Evolutionary conservation across 192 early-diverging fungal species (phyloP), one percentile per base, ranked within the genome.

Genomic region (Entomortierella chlamydospora): DNA sequence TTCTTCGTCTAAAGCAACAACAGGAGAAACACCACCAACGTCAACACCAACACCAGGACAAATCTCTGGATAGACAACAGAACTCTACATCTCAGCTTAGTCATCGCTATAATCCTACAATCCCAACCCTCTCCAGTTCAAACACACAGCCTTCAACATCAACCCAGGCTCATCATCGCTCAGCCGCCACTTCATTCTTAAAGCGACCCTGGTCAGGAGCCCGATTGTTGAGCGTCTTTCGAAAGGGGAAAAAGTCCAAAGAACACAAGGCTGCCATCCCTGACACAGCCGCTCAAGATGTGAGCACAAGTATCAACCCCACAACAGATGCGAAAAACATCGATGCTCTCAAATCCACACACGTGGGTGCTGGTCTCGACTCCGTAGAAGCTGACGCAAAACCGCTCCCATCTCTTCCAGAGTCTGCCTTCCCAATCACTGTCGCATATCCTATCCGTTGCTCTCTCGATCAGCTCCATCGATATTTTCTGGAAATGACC

Each of bases 381-480:
- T 26, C n/a, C 2, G 37, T 5, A 42, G 33, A 33, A 5, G 25
- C 61, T 17, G 60, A 55, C 10, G 49, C 25, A 8, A 78, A 78
- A 30, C 74, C 74, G 5, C 12, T 78, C 47, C 74, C 74, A n/a
- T 69, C 57, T 6, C 28, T 78, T 37, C 74, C 74, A 20, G 66
- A 68, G 22, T 34, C 74, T 12, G 74, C 74, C 10, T 78, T 58
- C 34, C 61, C 74, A 13, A 62, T 64, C 55, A 78, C 74, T 8
- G 67, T 78, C 0, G 74, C 74, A 22, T 78, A 78, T 52, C 74
- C 74, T 2, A 61, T 70, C 49, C 67, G 74, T 5, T 78, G 74
- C 55, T 57, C 74, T 9, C 67, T 78, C 5, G 67, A 78, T 17
- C 60, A 78, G 26, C 31, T 78, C 6, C 56, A 50, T 26, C 61